phyloP scores from a whole-genome alignment of 1,139 yeast species.

The Candida pseudoviswanathii region DNA sequence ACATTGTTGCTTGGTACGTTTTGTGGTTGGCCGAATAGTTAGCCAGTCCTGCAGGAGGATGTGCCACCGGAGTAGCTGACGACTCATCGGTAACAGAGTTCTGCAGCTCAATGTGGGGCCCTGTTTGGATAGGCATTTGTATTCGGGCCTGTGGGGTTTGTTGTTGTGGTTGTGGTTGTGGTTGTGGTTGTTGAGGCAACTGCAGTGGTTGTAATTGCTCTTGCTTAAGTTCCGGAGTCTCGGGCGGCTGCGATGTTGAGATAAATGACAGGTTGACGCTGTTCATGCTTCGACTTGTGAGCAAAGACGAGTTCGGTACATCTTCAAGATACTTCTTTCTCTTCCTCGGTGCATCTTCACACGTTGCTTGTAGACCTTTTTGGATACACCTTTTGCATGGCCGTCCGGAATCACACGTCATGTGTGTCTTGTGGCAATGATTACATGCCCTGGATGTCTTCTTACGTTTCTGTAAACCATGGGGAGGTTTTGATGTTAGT shows the following conservation, averaged over 20 bases:
- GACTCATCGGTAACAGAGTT: background rate
- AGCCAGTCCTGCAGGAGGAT: background rate
- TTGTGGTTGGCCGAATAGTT: slow-evolving; percentile 9
- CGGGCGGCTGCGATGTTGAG: background rate
- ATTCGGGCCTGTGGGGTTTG: background rate
- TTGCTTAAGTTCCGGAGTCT: background rate
- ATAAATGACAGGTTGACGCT: background rate
- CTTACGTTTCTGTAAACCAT: slow-evolving; percentile 32
- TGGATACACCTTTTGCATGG: slow-evolving; percentile 83
- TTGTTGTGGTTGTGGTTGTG: background rate
- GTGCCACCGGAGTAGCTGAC: background rate
- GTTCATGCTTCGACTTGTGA: slow-evolving; percentile 5
- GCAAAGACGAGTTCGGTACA: slow-evolving; percentile 35
- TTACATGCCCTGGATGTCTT: slow-evolving; percentile 84
- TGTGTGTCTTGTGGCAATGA: slow-evolving; percentile 84
- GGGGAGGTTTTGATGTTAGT: slow-evolving; percentile 3
- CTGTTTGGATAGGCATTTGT: background rate
- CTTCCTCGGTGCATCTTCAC: slow-evolving; percentile 90
- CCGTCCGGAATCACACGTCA: slow-evolving; percentile 78
- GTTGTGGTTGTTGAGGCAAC: background rate
- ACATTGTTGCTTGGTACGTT: slow-evolving; percentile 19
- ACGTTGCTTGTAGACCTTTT: slow-evolving; percentile 68
- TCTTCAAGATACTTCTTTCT: slow-evolving; percentile 76
- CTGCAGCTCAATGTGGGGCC: background rate
- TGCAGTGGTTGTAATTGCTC: background rate